Evolutionary conservation across 1,284 basidiomycete genomes (phyloP).

Genomic region (Boletus hoseneyae): DNA sequence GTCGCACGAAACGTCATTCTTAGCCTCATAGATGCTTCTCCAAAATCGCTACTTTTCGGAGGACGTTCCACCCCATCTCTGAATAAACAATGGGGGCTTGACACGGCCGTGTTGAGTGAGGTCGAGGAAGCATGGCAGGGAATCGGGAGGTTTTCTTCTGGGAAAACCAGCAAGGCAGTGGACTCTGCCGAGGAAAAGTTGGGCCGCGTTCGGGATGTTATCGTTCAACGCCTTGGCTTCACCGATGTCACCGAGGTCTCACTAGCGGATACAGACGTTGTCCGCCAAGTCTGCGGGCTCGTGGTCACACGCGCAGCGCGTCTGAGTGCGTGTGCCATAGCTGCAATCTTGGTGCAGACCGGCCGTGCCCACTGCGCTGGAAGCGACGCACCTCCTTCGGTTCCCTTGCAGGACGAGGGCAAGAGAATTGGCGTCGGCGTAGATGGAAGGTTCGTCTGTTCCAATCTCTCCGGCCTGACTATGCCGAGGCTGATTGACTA

Average conservation of each 20-base stretch:
- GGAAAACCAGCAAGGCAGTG: neutral
- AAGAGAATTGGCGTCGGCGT: constrained; percentile 75
- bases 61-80: constrained; percentile 72
- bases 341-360: constrained; percentile 83
- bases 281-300: constrained; percentile 74
- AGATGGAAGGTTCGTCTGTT: constrained; percentile 71
- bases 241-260: constrained; percentile 45
- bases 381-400: constrained; percentile 32
- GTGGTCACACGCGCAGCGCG: constrained; percentile 83
- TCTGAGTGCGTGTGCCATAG: constrained; percentile 85
- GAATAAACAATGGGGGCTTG: constrained; percentile 92
- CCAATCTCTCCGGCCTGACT: neutral
- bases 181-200: constrained; percentile 29
- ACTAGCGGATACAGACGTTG: constrained; percentile 72
- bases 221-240: constrained; percentile 65
- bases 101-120: constrained; percentile 89
- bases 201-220: constrained; percentile 51
- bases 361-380: constrained; percentile 51
- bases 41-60: constrained; percentile 70
- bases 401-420: constrained; percentile 39
- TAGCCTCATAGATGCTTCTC: constrained; percentile 79
- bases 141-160: constrained; percentile 25
- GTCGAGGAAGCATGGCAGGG: constrained; percentile 75
- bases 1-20: constrained; percentile 85
- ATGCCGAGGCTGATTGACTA: constrained; percentile 1